Conservation (phyloP, 1,139 yeast genomes). For the Saccharomyces pastorianus region DNA sequence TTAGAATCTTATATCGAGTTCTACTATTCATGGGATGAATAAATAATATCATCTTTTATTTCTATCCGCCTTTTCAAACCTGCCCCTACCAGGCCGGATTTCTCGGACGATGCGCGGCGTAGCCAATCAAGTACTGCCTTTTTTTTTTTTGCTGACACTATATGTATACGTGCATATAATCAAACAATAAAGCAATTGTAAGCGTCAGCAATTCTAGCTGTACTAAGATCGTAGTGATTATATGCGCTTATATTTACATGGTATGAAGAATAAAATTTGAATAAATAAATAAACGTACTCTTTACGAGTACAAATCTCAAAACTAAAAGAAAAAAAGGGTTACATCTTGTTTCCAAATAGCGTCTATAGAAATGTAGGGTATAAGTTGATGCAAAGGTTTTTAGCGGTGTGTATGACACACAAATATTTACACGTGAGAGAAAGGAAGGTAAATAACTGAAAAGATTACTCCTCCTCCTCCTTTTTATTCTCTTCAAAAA, state of each 20-base stretch:
- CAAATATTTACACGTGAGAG: background rate
- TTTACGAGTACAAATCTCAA: background rate
- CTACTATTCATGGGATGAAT: background rate
- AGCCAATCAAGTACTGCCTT: background rate
- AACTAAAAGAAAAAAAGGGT: background rate
- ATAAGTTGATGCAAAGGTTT: background rate
- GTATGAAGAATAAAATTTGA: background rate
- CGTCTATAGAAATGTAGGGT: background rate
- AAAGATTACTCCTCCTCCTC: background rate
- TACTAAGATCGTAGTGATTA: background rate
- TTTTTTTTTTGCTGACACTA: slow-evolving; percentile 3
- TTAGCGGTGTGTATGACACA: background rate
- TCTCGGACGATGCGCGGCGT: background rate
- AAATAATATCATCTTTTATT: background rate
- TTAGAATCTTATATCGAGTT: background rate
- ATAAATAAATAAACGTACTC: background rate
- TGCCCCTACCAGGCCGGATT: background rate
- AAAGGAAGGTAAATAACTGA: background rate
- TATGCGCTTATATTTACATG: background rate
- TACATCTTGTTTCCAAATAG: background rate
- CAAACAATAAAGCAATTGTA: background rate
- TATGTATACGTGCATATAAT: background rate
- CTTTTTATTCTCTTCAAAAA: background rate
- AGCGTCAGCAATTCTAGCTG: background rate
- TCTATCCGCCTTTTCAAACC: background rate